Base-by-base conservation (phyloP, 257 asterid species). In the Cruciata laevipes region DNA sequence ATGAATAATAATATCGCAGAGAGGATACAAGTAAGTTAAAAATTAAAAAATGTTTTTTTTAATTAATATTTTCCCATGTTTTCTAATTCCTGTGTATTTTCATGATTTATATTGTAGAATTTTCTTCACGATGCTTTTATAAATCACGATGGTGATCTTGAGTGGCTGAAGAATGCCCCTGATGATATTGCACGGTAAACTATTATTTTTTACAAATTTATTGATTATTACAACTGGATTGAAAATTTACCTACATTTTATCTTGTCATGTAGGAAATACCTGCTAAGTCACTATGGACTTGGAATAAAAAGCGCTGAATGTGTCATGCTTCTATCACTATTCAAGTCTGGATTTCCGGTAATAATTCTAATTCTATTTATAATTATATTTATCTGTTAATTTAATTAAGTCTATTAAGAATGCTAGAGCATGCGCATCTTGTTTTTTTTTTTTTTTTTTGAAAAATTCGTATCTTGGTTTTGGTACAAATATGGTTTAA, bases 241-340 rank as follows among this genome's bases (percentile, higher is more conserved):
- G 8, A 1, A 37, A 37, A 37, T 11, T 8, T 37, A 37, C 10
- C 10, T 7, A 8, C 8, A 11, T 2, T 37, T 37, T 37, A 37
- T 27, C 10, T 20, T 61, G 71, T 14, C 30, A 31, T 72, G 17
- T 35, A 88, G 96, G 86, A 81, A 78, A 10, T 90, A 74, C 78
- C 77, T 90, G 37, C 60, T 77, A 77, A 81, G 88, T 70, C 58
- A 86, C n/a, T 0, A 14, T 0, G 91, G 97, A 11, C 67, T 90
- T 32, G 92, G 89, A 5, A 63, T 85, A 74, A 90, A 90, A 81
- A 90, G 97, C 61, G 82, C 73, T 0, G 97, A 86, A 76, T 90
- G 97, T 18, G 69, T 90, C 67, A 69, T 85, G 73, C 93, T 90
- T 65, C 78, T 90, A 83, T 30, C 81, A 5, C 95, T 88, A 68